Evolutionary conservation across 495 filamentous ascomycete genomes (phyloP).

Genomic region (Aspergillus diversus): DNA sequence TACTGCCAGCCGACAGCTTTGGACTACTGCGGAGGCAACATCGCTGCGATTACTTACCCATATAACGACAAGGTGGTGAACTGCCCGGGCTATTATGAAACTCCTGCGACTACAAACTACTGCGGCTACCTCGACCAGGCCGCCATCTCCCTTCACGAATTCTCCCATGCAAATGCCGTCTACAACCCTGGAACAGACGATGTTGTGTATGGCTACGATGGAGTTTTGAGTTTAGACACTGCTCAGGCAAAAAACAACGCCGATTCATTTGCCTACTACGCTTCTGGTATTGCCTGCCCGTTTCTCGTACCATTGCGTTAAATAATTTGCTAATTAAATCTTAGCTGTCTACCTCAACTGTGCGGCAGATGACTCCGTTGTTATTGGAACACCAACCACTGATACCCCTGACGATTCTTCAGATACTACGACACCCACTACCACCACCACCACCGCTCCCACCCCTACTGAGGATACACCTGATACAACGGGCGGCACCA

Average conservation of each 20-base stretch:
- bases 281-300: slow-evolving; percentile 17
- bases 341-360: slow-evolving; percentile 19
- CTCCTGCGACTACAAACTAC: slow-evolving; percentile 6
- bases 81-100: slow-evolving; percentile 25
- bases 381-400: slow-evolving; percentile 3
- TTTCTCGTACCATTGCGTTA: not conserved
- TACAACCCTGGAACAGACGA: slow-evolving; percentile 26
- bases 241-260: slow-evolving; percentile 19
- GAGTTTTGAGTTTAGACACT: slow-evolving; percentile 17
- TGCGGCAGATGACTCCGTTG: slow-evolving; percentile 6
- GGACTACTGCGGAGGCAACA: slow-evolving; percentile 24
- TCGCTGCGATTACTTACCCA: slow-evolving; percentile 26
- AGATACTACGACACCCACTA: not conserved
- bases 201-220: slow-evolving; percentile 22
- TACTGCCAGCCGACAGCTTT: slow-evolving; percentile 21
- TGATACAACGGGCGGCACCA: not conserved
- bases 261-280: slow-evolving; percentile 26
- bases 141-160: slow-evolving; percentile 21
- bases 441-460: not conserved
- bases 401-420: not conserved
- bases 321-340: not conserved
- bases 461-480: slow-evolving; percentile 3
- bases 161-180: slow-evolving; percentile 19
- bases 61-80: slow-evolving; percentile 23
- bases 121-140: slow-evolving; percentile 25